Percentiles rank a stretch among this genome's conserved stretches.
Evolutionary conservation across 768 basidiomycete species (phyloP).

Genomic region (Pulveroboletus sp.): DNA sequence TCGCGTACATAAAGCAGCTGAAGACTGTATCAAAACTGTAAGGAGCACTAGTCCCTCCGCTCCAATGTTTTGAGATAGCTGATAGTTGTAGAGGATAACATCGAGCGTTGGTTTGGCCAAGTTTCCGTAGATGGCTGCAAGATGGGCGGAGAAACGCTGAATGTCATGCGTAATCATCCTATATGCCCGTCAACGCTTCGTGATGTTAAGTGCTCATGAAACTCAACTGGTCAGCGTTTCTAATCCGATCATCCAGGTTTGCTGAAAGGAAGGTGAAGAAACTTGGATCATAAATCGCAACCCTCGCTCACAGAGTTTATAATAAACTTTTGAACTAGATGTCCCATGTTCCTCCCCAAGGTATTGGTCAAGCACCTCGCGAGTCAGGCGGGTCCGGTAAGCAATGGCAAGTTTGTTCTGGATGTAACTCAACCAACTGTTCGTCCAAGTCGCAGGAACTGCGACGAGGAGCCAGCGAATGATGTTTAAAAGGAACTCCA

Average conservation of each 20-base stretch:
- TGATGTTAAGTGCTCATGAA: not conserved
- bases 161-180: conserved; percentile 97
- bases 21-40: conserved; percentile 79
- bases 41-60: conserved; percentile 86
- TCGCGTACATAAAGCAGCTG: conserved; percentile 75
- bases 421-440: conserved; percentile 88
- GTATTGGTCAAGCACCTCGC: conserved; percentile 79
- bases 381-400: conserved; percentile 82
- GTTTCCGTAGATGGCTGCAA: conserved; percentile 93
- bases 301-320: conserved; percentile 73
- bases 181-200: conserved; percentile 9
- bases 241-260: conserved; percentile 92
- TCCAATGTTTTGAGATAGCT: conserved; percentile 89
- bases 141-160: conserved; percentile 82
- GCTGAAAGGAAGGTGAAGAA: conserved; percentile 41
- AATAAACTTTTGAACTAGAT: conserved; percentile 80
- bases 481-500: conserved; percentile 80
- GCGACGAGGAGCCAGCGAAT: conserved; percentile 88
- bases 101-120: conserved; percentile 92
- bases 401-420: conserved; percentile 91
- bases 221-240: conserved; percentile 88
- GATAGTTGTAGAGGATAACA: conserved; percentile 93
- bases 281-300: not conserved
- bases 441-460: conserved; percentile 89
- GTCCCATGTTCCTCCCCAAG: conserved; percentile 67